phyloP scores from a whole-genome alignment of 1,284 basidiomycete species.

The Puccinia novopanici region DNA sequence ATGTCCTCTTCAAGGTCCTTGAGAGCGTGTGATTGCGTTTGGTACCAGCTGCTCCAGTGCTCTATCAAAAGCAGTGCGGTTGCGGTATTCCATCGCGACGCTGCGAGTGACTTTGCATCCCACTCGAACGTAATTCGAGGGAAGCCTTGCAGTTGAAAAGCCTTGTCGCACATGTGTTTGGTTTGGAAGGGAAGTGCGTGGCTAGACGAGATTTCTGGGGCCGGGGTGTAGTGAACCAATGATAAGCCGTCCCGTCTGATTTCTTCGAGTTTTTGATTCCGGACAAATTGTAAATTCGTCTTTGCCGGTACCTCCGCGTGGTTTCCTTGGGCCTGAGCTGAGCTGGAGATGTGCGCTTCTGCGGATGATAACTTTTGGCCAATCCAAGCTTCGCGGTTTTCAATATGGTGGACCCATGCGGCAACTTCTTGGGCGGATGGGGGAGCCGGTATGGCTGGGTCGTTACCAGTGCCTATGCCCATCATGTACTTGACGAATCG shows the following conservation, averaged over 20 bases:
- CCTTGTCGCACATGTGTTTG: constrained; percentile 7
- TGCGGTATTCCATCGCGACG: constrained; percentile 7
- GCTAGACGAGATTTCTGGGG: neutral
- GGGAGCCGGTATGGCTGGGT: neutral
- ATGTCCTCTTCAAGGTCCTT: constrained; percentile 19
- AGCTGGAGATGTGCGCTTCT: neutral
- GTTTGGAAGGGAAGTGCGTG: neutral
- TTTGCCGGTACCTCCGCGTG: neutral
- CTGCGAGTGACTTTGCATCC: neutral
- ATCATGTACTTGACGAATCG: constrained; percentile 23
- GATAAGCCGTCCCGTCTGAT: neutral
- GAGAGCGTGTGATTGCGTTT: constrained; percentile 9
- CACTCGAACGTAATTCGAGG: constrained; percentile 10
- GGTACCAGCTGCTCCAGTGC: constrained; percentile 24
- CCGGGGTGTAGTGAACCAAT: neutral
- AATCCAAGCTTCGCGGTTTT: neutral
- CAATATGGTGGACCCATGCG: neutral
- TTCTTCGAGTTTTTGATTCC: neutral
- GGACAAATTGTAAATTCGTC: neutral
- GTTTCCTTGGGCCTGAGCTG: neutral
- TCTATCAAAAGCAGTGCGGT: constrained; percentile 10
- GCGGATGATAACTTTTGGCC: neutral
- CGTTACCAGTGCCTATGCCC: neutral
- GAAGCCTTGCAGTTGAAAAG: constrained; percentile 6
- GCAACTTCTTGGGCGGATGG: neutral